Conservation (phyloP, 2,329 filamentous ascomycete genomes). For the Fusarium sp. region DNA sequence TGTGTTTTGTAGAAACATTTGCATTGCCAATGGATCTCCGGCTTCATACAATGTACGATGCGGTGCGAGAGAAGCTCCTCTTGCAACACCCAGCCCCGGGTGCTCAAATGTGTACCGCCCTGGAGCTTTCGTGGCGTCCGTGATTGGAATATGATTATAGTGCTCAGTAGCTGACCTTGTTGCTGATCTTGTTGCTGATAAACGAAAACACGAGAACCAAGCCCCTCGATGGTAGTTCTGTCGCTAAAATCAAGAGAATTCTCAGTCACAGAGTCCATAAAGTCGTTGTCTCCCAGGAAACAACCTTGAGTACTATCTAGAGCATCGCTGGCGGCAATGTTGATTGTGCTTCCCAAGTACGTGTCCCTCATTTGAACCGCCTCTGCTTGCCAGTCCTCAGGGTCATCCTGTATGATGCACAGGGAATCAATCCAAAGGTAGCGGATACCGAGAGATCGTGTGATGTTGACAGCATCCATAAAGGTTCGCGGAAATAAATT, state of each 20-base stretch:
- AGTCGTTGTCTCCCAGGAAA: not conserved
- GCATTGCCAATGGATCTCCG: constrained; percentile 24
- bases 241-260: not conserved
- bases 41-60: constrained; percentile 14
- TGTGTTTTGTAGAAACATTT: not conserved
- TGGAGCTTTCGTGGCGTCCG: not conserved
- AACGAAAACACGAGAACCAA: not conserved
- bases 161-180: not conserved
- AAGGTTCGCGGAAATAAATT: not conserved
- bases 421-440: not conserved
- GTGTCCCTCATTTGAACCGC: not conserved
- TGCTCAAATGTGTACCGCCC: not conserved
- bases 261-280: not conserved
- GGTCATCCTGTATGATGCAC: not conserved
- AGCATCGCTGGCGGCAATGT: constrained; percentile 18
- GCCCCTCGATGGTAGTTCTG: not conserved
- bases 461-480: not conserved
- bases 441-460: not conserved
- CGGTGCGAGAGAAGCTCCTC: constrained; percentile 11
- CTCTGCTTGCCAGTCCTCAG: not conserved
- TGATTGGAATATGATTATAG: not conserved
- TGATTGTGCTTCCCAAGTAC: constrained; percentile 2
- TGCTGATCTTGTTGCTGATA: not conserved
- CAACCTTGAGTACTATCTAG: constrained; percentile 3
- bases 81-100: constrained; percentile 10